Conservation (phyloP, 805 yeast species). For the Kurtzmaniella fragi region DNA sequence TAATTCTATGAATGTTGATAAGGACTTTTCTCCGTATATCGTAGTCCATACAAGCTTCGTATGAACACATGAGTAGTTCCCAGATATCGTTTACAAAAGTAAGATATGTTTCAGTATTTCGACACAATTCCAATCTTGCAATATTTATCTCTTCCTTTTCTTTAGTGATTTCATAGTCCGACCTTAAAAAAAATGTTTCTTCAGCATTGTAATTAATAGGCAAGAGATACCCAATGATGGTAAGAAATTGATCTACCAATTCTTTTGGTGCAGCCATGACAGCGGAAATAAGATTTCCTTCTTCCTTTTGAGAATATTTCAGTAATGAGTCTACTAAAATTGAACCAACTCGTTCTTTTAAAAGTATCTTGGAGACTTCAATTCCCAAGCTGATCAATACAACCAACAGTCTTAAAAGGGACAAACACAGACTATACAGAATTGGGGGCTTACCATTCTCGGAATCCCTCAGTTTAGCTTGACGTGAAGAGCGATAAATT, state of each 20-base stretch:
- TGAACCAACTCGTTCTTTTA: slow-evolving; percentile 46
- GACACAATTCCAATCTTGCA: slow-evolving; percentile 25
- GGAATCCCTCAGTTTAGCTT: too few relatives aligned
- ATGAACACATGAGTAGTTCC: slow-evolving; percentile 54
- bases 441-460: too few relatives aligned
- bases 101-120: slow-evolving; percentile 16
- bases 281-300: slow-evolving; percentile 50
- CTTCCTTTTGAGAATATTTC: slow-evolving; percentile 38
- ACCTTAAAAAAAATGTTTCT: slow-evolving; percentile 25
- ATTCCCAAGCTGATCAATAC: slow-evolving; percentile 39
- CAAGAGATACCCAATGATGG: slow-evolving; percentile 51
- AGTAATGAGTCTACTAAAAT: slow-evolving; percentile 46
- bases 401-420: slow-evolving; percentile 41
- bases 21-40: slow-evolving; percentile 56
- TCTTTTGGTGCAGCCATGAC: slow-evolving; percentile 71
- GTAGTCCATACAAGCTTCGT: slow-evolving; percentile 68
- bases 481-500: slow-evolving; percentile 16
- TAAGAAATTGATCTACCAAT: slow-evolving; percentile 49
- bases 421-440: slow-evolving; percentile 34
- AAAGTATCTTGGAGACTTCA: slow-evolving; percentile 36
- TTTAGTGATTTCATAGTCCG: slow-evolving; percentile 8
- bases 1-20: slow-evolving; percentile 48
- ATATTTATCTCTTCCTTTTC: slow-evolving; percentile 18
- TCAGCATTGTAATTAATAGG: slow-evolving; percentile 41
- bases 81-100: slow-evolving; percentile 44